Evolutionary conservation across 345 rosid species (phyloP).

Genomic region (Cardamine resedifolia): DNA sequence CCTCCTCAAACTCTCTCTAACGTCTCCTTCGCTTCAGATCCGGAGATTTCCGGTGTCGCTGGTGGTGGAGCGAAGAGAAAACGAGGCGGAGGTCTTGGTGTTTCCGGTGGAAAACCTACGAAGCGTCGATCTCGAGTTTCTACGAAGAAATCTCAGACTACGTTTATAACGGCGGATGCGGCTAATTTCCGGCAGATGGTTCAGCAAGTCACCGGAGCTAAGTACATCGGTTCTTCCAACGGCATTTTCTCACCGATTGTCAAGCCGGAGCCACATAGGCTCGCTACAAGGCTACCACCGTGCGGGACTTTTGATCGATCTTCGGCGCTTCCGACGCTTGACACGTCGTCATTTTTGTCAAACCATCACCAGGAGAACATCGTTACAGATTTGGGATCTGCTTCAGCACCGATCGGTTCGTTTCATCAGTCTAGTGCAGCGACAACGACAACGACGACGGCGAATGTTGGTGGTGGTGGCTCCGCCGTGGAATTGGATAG

Average conservation of each 20-base stretch:
- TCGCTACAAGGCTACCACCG: constrained; percentile 31
- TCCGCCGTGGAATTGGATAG: constrained; percentile 44
- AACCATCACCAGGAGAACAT: constrained; percentile 39
- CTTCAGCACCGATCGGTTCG: neutral
- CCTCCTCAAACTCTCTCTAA: constrained; percentile 43
- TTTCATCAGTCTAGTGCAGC: constrained; percentile 34
- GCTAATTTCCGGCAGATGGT: constrained; percentile 88
- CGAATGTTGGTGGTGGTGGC: constrained; percentile 7
- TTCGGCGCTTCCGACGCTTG: constrained; percentile 56
- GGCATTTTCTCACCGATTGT: constrained; percentile 40
- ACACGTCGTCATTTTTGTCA: constrained; percentile 68
- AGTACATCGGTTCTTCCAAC: constrained; percentile 30
- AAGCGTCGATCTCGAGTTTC: constrained; percentile 67
- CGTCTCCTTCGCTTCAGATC: constrained; percentile 40
- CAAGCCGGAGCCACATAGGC: constrained; percentile 65
- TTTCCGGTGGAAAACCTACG: constrained; percentile 45
- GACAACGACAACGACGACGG: constrained; percentile 8
- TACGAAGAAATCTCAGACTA: constrained; percentile 67
- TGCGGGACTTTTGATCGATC: constrained; percentile 14
- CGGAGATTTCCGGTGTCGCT: neutral
- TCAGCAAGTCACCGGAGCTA: constrained; percentile 84
- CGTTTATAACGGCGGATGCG: constrained; percentile 79
- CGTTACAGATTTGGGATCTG: neutral
- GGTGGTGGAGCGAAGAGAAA: constrained; percentile 31
- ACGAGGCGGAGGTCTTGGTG: constrained; percentile 21